Percentiles rank a stretch among this genome's conserved stretches.
Evolutionary conservation across 768 basidiomycete species (phyloP).

Genomic region (Boletus rufocinnamomeus): DNA sequence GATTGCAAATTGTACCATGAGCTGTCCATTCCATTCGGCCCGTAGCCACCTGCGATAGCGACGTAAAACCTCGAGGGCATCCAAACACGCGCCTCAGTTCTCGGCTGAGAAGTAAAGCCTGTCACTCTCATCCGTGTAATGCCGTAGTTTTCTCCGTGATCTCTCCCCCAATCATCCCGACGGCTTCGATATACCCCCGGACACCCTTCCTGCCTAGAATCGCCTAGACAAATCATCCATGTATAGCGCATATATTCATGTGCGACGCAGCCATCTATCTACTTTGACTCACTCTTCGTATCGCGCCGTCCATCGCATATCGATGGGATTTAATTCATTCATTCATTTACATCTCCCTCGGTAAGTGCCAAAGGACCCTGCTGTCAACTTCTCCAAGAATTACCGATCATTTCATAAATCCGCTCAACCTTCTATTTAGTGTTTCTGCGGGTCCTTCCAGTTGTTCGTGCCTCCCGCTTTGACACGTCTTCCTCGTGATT

Average conservation of each 20-base stretch:
- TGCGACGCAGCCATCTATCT: background rate
- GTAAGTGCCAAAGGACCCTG: constrained; percentile 14
- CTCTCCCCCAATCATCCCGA: constrained; percentile 13
- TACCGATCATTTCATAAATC: constrained; percentile 31
- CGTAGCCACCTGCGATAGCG: background rate
- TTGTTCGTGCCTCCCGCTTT: constrained; percentile 20
- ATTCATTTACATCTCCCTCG: constrained; percentile 23
- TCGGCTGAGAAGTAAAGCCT: background rate
- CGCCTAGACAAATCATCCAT: constrained; percentile 1
- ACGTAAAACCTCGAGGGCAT: constrained; percentile 28
- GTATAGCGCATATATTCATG: constrained; percentile 10
- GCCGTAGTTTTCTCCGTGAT: constrained; percentile 16
- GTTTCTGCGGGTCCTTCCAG: constrained; percentile 23
- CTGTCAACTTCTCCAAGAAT: constrained; percentile 7
- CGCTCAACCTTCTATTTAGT: constrained; percentile 32
- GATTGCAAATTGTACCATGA: constrained; percentile 6
- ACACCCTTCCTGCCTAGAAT: constrained; percentile 20
- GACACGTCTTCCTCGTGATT: constrained; percentile 21
- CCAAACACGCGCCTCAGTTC: constrained; percentile 11
- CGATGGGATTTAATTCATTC: constrained; percentile 30
- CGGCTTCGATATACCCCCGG: constrained; percentile 25
- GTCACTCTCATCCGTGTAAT: constrained; percentile 13
- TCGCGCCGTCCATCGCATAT: constrained; percentile 23
- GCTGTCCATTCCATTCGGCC: background rate
- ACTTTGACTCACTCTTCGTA: constrained; percentile 11